Percentiles rank a stretch among this genome's conserved stretches.
phyloP scores from a whole-genome alignment of 495 filamentous ascomycete species.

The Copromyces sp. region DNA sequence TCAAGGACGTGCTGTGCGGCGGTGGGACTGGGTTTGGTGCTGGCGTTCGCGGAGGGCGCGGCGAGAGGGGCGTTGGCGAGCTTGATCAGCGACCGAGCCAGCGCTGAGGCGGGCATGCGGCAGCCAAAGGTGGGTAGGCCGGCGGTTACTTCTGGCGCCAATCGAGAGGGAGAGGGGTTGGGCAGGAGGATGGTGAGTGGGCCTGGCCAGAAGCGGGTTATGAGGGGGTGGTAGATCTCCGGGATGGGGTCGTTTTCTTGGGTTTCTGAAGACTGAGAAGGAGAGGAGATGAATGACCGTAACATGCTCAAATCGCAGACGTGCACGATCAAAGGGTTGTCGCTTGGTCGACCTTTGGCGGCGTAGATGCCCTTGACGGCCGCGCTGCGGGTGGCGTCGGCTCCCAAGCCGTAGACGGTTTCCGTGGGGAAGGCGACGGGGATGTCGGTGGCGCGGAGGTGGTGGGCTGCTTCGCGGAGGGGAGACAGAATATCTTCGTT shows the following conservation, averaged over 20 bases:
- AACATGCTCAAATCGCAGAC: slow-evolving; percentile 76
- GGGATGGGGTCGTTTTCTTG: slow-evolving; percentile 48
- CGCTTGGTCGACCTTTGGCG: slow-evolving; percentile 79
- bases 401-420: slow-evolving; percentile 93
- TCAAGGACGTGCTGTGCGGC: slow-evolving; percentile 79
- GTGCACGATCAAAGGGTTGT: slow-evolving; percentile 95
- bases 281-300: slow-evolving; percentile 41
- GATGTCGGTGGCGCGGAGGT: slow-evolving; percentile 50
- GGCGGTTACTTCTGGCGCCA: slow-evolving; percentile 84
- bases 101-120: slow-evolving; percentile 72
- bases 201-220: slow-evolving; percentile 85
- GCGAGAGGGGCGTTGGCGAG: slow-evolving; percentile 68
- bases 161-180: slow-evolving; percentile 52
- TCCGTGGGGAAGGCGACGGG: slow-evolving; percentile 96
- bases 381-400: slow-evolving; percentile 69
- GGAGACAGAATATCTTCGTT: slow-evolving; percentile 5
- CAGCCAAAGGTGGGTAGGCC: slow-evolving; percentile 75
- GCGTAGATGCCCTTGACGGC: slow-evolving; percentile 89
- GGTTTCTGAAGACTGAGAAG: not conserved
- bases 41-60: slow-evolving; percentile 92
- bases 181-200: slow-evolving; percentile 87
- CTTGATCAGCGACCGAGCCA: slow-evolving; percentile 80
- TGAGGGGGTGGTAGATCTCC: slow-evolving; percentile 69
- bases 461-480: slow-evolving; percentile 45
- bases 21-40: slow-evolving; percentile 83